Evolutionary conservation across 75 land plant species (phyloP).

Genomic region (Pinus albicaulis): DNA sequence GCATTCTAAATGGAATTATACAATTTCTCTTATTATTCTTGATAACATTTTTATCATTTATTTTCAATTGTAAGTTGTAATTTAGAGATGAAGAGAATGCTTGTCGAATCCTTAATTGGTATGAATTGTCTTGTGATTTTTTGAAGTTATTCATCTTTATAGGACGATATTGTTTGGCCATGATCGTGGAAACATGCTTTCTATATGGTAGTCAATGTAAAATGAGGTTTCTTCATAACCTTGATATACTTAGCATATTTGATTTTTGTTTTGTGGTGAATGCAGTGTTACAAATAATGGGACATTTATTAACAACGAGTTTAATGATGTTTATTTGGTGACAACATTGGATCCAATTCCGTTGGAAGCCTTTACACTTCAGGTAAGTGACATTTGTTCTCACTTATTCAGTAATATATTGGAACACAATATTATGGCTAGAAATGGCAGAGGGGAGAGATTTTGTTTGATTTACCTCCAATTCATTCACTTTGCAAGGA

Average conservation of each 20-base stretch:
- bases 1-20: no score
- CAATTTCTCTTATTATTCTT: no score
- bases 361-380: slow-evolving; percentile 84
- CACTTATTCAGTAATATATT: not conserved
- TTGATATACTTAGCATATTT: not conserved
- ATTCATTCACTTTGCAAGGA: not conserved
- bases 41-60: not conserved
- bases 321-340: slow-evolving; percentile 83
- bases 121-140: not conserved
- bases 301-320: slow-evolving; percentile 84
- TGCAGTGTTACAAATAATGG: slow-evolving; percentile 85
- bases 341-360: slow-evolving; percentile 84
- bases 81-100: not conserved
- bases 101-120: not conserved
- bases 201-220: not conserved
- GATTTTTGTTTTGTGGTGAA: not conserved
- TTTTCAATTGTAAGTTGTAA: not conserved
- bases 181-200: not conserved
- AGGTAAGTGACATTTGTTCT: slow-evolving; percentile 40
- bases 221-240: not conserved
- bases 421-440: not conserved
- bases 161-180: not conserved
- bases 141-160: not conserved
- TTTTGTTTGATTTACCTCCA: not conserved
- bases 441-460: not conserved